Conservation (phyloP, 2,329 filamentous ascomycete genomes). For the Fusarium pilosicola region DNA sequence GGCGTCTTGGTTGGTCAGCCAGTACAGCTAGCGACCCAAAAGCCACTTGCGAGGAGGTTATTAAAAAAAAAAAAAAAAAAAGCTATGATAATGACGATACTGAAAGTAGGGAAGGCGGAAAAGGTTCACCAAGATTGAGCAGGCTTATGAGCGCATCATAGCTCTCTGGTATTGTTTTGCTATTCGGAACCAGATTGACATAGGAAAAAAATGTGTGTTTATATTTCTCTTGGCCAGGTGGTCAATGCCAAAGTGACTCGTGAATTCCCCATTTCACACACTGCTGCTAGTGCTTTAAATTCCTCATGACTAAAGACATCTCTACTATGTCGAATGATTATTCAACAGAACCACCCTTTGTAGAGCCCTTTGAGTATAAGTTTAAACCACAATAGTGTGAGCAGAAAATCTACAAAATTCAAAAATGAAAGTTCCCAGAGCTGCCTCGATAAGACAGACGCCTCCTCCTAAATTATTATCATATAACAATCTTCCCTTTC, state of each 20-base stretch:
- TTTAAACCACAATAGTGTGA: too few species aligned
- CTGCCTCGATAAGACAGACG: not conserved
- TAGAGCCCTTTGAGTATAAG: not conserved
- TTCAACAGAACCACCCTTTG: too few species aligned
- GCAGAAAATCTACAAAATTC: not conserved
- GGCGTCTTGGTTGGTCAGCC: not conserved
- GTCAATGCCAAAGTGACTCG: not conserved
- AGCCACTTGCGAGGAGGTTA: not conserved
- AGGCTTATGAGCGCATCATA: too few species aligned
- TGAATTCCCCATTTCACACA: too few species aligned
- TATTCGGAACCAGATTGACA: not conserved
- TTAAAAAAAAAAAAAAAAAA: not conserved
- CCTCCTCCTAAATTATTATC: too few species aligned
- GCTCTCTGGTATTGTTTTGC: not conserved
- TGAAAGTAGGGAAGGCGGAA: not conserved
- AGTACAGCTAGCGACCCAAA: not conserved
- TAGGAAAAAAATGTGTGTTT: not conserved
- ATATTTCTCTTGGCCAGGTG: not conserved
- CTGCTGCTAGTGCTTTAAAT: not conserved
- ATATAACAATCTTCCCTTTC: conserved; percentile 17
- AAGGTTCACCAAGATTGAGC: not conserved
- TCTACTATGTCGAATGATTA: fast-evolving
- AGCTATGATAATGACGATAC: not conserved
- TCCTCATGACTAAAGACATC: fast-evolving
- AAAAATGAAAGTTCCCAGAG: not conserved